A percentile compares a stretch with the other conserved stretches of the same genome.
Conservation (phyloP, 306 rosid genomes). For the Myrica gale region DNA sequence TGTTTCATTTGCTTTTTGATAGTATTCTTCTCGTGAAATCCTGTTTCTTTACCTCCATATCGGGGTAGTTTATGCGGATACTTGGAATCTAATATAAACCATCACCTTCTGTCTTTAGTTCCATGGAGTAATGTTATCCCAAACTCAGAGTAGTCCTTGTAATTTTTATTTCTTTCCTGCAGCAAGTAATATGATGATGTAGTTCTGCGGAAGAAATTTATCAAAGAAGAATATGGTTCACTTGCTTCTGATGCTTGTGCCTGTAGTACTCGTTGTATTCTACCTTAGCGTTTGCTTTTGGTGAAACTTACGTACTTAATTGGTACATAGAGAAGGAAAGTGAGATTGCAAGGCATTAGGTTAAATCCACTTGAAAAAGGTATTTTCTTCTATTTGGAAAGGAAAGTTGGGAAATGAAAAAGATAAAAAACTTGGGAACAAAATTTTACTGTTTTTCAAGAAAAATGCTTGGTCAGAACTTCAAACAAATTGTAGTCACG, state of each 20-base stretch:
- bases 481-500: slow-evolving; percentile 8
- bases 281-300: neutral
- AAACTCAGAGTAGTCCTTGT: neutral
- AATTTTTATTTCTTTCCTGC: neutral
- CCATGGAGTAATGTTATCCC: neutral
- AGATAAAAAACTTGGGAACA: neutral
- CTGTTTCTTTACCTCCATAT: slow-evolving; percentile 5
- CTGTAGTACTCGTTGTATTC: neutral
- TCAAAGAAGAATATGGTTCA: neutral
- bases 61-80: neutral
- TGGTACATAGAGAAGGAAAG: neutral
- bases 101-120: neutral
- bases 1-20: neutral
- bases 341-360: neutral
- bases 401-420: slow-evolving; percentile 2
- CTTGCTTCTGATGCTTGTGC: neutral
- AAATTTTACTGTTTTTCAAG: neutral
- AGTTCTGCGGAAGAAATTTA: slow-evolving; percentile 8
- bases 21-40: slow-evolving; percentile 13
- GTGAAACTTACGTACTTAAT: neutral
- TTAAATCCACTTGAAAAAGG: neutral
- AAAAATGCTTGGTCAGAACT: neutral
- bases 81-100: neutral
- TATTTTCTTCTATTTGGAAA: neutral
- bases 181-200: neutral